Evolutionary conservation across 2,329 filamentous ascomycete species (phyloP).

Genomic region (Dactylellina drechsleri): DNA sequence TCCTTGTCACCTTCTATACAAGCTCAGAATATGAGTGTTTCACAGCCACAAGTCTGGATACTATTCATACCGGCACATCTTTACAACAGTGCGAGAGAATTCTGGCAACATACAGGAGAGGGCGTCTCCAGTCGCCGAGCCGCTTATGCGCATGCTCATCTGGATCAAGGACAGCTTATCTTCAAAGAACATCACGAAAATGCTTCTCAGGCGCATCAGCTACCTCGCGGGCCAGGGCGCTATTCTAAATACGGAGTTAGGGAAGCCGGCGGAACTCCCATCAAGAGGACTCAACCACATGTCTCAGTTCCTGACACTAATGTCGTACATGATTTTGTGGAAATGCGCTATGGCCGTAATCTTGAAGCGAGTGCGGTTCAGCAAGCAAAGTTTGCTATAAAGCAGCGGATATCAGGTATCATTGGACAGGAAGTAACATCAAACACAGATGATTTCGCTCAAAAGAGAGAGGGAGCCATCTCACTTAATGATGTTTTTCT

Average conservation of each 20-base stretch:
- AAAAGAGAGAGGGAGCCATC: constrained; percentile 71
- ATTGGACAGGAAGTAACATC: constrained; percentile 70
- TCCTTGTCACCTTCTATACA: constrained; percentile 3
- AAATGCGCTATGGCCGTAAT: constrained; percentile 93
- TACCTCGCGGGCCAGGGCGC: constrained; percentile 57
- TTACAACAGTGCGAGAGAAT: constrained; percentile 83
- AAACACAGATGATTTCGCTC: constrained; percentile 58
- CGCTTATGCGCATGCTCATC: constrained; percentile 83
- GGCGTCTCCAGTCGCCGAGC: constrained; percentile 90
- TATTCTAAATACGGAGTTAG: constrained; percentile 55
- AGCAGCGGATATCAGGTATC: constrained; percentile 86
- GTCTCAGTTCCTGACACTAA: constrained; percentile 61
- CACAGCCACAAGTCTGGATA: constrained; percentile 56
- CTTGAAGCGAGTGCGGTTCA: constrained; percentile 80
- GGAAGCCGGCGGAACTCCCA: constrained; percentile 51
- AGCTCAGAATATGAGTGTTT: constrained; percentile 64
- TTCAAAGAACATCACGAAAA: constrained; percentile 60
- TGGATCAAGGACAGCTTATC: constrained; percentile 74
- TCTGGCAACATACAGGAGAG: constrained; percentile 96
- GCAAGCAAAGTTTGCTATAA: constrained; percentile 85
- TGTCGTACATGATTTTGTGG: constrained; percentile 79
- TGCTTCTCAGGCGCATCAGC: neutral
- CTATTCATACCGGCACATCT: constrained; percentile 76
- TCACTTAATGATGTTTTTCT: constrained; percentile 89
- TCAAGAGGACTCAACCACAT: neutral